phyloP scores from a whole-genome alignment of 306 rosid species.

The Spatholobus suberectus region DNA sequence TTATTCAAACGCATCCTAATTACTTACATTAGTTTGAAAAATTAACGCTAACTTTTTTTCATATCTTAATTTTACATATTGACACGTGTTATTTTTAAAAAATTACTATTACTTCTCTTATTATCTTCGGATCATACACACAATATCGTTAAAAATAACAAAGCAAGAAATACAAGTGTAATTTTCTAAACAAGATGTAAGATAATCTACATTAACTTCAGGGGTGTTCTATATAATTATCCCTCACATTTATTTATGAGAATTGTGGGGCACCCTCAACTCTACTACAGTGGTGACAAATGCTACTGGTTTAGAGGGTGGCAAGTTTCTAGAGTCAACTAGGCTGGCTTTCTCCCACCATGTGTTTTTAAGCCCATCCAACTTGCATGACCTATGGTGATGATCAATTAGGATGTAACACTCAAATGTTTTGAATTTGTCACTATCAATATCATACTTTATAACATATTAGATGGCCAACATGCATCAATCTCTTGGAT shows the following conservation, averaged over 20 bases:
- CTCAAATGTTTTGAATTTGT: background rate
- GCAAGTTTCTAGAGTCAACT: background rate
- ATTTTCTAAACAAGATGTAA: background rate
- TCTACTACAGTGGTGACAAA: background rate
- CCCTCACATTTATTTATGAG: background rate
- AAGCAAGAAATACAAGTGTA: background rate
- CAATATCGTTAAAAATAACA: background rate
- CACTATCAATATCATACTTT: background rate
- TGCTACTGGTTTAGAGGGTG: background rate
- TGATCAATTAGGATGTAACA: background rate
- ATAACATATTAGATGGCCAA: slow-evolving; percentile 25
- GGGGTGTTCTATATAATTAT: background rate
- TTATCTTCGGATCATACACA: background rate
- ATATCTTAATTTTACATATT: background rate
- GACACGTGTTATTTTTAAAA: background rate
- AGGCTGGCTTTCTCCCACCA: background rate
- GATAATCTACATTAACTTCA: background rate
- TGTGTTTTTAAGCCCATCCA: background rate
- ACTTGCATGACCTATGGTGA: background rate
- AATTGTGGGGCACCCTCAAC: background rate
- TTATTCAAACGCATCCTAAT: background rate
- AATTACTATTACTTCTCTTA: background rate
- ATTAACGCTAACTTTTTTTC: background rate
- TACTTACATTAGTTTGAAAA: background rate
- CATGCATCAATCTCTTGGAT: background rate